These are phyloP conservation scores for Hanseniaspora clermontiae DNA, from an alignment of 805 yeast species.

Conservation along the genomic window DNA sequence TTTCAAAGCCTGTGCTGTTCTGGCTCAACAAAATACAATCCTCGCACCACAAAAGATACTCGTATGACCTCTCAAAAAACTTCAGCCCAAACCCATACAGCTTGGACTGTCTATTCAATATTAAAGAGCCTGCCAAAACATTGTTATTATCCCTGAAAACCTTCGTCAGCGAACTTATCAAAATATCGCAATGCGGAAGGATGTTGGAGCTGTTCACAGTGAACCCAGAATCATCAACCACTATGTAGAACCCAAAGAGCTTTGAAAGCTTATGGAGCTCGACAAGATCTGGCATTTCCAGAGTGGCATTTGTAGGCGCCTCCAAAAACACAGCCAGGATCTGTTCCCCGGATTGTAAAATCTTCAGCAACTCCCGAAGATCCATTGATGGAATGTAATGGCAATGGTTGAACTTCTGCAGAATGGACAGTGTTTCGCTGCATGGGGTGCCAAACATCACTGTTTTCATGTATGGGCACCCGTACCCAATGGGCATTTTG, in stretches of 20 bases:
- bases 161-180: slow-evolving; percentile 78
- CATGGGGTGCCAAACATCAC: slow-evolving; percentile 96
- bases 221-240: slow-evolving; percentile 91
- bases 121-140: slow-evolving; percentile 86
- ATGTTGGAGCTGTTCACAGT: slow-evolving; percentile 76
- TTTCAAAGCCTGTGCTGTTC: slow-evolving; percentile 78
- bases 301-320: slow-evolving; percentile 87
- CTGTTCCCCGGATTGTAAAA: slow-evolving; percentile 49
- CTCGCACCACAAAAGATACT: slow-evolving; percentile 80
- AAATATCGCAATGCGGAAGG: slow-evolving; percentile 71
- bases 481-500: slow-evolving; percentile 20
- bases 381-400: slow-evolving; percentile 60
- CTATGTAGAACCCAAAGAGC: slow-evolving; percentile 60
- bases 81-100: slow-evolving; percentile 38
- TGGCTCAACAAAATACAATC: slow-evolving; percentile 87
- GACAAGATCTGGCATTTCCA: slow-evolving; percentile 67
- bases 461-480: slow-evolving; percentile 39
- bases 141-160: slow-evolving; percentile 89
- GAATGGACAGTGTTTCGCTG: slow-evolving; percentile 77
- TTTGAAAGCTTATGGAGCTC: slow-evolving; percentile 55
- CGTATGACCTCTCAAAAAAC: slow-evolving; percentile 43
- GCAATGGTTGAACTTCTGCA: slow-evolving; percentile 85
- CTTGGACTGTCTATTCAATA: slow-evolving; percentile 56
- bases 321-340: slow-evolving; percentile 79
- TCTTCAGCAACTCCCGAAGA: slow-evolving; percentile 48